phyloP scores from a whole-genome alignment of 2,329 filamentous ascomycete species.

The Pseudogymnoascus sp. region DNA sequence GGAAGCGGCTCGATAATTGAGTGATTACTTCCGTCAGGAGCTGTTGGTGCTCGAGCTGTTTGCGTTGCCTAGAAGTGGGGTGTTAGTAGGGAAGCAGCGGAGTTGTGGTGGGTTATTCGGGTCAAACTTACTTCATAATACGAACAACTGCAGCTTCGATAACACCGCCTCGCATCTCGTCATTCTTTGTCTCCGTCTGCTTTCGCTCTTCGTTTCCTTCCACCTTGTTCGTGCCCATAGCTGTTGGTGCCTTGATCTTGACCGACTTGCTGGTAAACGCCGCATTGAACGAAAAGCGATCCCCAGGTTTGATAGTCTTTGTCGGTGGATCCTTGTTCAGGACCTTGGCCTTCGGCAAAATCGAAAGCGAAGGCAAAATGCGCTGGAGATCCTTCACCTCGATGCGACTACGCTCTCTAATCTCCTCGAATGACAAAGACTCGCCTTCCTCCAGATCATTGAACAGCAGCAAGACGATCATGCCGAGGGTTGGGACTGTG shows the following conservation, averaged over 20 bases:
- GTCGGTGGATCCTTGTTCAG: slow-evolving; percentile 71
- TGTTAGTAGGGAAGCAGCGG: slow-evolving; percentile 25
- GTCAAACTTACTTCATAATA: slow-evolving; percentile 68
- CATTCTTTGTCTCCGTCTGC: slow-evolving; percentile 67
- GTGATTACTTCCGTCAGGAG: slow-evolving; percentile 64
- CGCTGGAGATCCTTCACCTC: slow-evolving; percentile 64
- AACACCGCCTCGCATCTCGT: slow-evolving; percentile 60
- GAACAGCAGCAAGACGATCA: slow-evolving; percentile 84
- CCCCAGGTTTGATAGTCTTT: slow-evolving; percentile 67
- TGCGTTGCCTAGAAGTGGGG: slow-evolving; percentile 55
- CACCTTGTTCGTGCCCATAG: slow-evolving; percentile 71
- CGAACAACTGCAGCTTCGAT: slow-evolving; percentile 71
- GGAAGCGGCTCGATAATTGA: slow-evolving; percentile 63
- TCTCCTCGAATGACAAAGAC: slow-evolving; percentile 60
- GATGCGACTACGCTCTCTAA: slow-evolving; percentile 75
- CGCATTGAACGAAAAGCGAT: slow-evolving; percentile 75
- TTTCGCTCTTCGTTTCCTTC: slow-evolving; percentile 64
- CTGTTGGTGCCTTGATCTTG: slow-evolving; percentile 82
- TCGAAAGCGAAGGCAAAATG: slow-evolving; percentile 71
- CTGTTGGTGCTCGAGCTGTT: slow-evolving; percentile 59
- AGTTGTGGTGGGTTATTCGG: not conserved
- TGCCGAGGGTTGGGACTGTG: slow-evolving; percentile 85
- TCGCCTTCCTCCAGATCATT: slow-evolving; percentile 58
- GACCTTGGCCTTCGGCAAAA: slow-evolving; percentile 75
- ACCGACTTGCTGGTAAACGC: slow-evolving; percentile 74